A percentile compares a stretch with the other conserved stretches of the same genome.
phyloP scores from a whole-genome alignment of 2,329 filamentous ascomycete genomes.

The Arthrobotrys sphaeroides region DNA sequence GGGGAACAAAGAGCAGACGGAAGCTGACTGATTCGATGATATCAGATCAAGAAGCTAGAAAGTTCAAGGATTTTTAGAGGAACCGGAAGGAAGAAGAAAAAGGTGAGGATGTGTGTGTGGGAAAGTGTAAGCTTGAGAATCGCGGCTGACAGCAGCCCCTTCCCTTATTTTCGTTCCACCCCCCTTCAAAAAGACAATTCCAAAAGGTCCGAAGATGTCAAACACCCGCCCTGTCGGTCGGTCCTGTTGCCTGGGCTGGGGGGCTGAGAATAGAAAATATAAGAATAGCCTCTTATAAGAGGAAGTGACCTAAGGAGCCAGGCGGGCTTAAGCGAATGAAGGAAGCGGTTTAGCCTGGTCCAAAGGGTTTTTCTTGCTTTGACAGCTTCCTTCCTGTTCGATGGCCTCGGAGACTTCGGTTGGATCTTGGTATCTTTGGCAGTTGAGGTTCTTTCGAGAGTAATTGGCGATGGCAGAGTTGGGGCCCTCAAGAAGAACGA shows the following conservation, averaged over 20 bases:
- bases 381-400: not conserved
- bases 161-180: not conserved
- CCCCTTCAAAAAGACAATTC: conserved; percentile 26
- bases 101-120: not conserved
- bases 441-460: too few relatives aligned
- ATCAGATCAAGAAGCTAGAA: not conserved
- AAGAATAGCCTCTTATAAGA: conserved; percentile 27
- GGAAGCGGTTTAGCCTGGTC: conserved; percentile 21
- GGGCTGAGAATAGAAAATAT: conserved; percentile 32
- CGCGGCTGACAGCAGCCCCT: conserved; percentile 31
- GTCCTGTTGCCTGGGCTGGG: conserved; percentile 2
- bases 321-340: conserved; percentile 42
- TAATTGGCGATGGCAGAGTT: too few relatives aligned
- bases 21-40: too few relatives aligned
- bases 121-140: conserved; percentile 9
- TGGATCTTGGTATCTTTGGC: not conserved
- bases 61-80: not conserved
- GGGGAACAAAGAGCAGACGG: too few relatives aligned
- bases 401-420: not conserved
- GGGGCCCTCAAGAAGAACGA: not conserved
- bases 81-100: not conserved
- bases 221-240: conserved; percentile 12
- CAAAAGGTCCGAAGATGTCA: conserved; percentile 24
- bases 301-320: conserved; percentile 14
- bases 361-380: not conserved